Evolutionary conservation across 2,329 filamentous ascomycete genomes (phyloP), one percentile per base, ranked within the genome.

Genomic region (Rhexocercosporidium sp.): DNA sequence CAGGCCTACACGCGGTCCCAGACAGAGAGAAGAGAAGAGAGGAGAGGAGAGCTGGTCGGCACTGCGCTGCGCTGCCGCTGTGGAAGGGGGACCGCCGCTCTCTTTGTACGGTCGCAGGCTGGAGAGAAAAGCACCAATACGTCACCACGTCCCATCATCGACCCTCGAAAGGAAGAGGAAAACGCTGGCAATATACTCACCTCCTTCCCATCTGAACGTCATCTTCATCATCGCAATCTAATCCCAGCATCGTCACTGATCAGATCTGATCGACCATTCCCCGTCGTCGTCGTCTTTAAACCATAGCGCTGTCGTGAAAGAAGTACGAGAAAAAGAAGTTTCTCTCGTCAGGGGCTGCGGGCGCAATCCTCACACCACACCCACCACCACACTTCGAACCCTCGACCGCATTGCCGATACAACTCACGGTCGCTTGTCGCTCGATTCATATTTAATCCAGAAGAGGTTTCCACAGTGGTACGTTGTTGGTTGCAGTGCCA

Each of bases 341-440:
- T 18, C 44, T 47, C 34, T 37, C 31, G 41, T 64, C 53, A 59
- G 62, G 62, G 62, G 62, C 51, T 64, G 62, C 51, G 47, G 62
- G 39, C 53, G 62, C 62, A 49, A 64, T 59, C 46, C 34, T 53
- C 56, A 2, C 46, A 41, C 44, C 34, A 51, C 59, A 41, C 29
- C 29, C 3, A 46, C 18, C 37, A 49, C 53, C 39, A 20, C 9
- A n/a, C 44, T 20, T 22, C 18, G 3, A 37, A 11, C 12, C 34
- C 47, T 41, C 20, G 20, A 37, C 16, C 46, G 12, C 31, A 62
- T 49, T 47, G 25, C 39, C n/a, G n/a, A 51, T 39, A 39, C 31
- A 53, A 22, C 12, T 25, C 8, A 57, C 62, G 47, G 62, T 63
- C 61, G 41, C 29, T 63, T 56, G 53, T 56, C 18, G 53, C 31